Evolutionary conservation across 2,329 filamentous ascomycete genomes (phyloP).

Genomic region (Fusarium secorum): DNA sequence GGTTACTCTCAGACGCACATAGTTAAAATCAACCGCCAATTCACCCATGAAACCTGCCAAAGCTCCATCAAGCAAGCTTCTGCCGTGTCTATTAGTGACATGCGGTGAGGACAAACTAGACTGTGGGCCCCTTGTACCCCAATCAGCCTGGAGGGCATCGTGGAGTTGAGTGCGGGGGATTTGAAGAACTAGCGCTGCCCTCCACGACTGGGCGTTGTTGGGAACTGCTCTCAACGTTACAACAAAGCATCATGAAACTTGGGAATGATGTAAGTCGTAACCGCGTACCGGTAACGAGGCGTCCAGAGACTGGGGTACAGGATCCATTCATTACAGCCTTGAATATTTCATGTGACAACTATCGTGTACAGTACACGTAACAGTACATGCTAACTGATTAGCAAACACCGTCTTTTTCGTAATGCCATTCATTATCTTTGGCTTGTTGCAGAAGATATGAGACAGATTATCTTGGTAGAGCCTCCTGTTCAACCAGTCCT

Average conservation of each 20-base stretch:
- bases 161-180: conserved; percentile 41
- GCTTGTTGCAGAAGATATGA: background rate
- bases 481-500: background rate
- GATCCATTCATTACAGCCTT: background rate
- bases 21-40: background rate
- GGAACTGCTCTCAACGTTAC: conserved; percentile 30
- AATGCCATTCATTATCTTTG: background rate
- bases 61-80: conserved; percentile 16
- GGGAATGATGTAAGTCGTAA: conserved; percentile 17
- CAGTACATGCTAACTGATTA: background rate
- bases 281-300: background rate
- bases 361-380: background rate
- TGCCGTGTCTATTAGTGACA: conserved; percentile 28
- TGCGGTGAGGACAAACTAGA: conserved; percentile 36
- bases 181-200: conserved; percentile 12
- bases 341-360: background rate
- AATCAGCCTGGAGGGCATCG: conserved; percentile 32
- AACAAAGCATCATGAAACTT: conserved; percentile 13
- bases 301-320: background rate
- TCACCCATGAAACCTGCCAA: conserved; percentile 33
- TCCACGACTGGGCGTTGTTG: conserved; percentile 32
- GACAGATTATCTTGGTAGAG: background rate
- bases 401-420: background rate
- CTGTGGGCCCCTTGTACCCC: conserved; percentile 18
- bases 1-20: background rate